Evolutionary conservation across 2,329 filamentous ascomycete species (phyloP).

Genomic region (Zalaria sp.): DNA sequence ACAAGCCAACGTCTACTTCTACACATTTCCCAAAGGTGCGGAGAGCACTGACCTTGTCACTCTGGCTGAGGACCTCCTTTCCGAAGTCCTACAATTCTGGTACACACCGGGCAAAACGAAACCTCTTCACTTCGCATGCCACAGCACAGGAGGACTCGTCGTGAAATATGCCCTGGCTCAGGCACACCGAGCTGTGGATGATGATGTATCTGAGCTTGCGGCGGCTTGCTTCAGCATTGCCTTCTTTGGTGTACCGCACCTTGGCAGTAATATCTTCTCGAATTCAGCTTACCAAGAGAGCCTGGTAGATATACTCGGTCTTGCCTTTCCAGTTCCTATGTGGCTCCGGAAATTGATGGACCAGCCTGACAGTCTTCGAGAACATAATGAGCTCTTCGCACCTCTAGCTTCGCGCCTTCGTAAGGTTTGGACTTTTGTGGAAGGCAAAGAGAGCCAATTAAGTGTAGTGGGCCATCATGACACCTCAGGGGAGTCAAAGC

Average conservation of each 20-base stretch:
- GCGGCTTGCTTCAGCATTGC: neutral
- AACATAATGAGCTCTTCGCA: neutral
- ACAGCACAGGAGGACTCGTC: neutral
- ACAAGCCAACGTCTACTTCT: neutral
- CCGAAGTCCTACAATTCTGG: neutral
- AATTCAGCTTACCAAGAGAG: neutral
- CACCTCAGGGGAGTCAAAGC: neutral
- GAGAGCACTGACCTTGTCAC: neutral
- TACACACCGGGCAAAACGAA: neutral
- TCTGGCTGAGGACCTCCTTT: neutral
- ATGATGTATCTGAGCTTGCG: neutral
- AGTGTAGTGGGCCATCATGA: neutral
- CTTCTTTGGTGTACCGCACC: neutral
- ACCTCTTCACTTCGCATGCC: neutral
- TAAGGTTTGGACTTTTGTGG: neutral
- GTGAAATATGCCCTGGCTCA: neutral
- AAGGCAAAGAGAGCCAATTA: neutral
- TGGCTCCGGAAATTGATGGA: neutral
- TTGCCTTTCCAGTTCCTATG: neutral
- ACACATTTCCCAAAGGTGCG: neutral
- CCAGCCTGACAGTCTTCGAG: neutral
- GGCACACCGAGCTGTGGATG: neutral
- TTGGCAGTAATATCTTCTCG: neutral
- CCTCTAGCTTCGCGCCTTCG: neutral
- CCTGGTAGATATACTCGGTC: neutral